Conservation (phyloP, 225 moss, liverwort and hornwort species). For the Climacium dendroides region DNA sequence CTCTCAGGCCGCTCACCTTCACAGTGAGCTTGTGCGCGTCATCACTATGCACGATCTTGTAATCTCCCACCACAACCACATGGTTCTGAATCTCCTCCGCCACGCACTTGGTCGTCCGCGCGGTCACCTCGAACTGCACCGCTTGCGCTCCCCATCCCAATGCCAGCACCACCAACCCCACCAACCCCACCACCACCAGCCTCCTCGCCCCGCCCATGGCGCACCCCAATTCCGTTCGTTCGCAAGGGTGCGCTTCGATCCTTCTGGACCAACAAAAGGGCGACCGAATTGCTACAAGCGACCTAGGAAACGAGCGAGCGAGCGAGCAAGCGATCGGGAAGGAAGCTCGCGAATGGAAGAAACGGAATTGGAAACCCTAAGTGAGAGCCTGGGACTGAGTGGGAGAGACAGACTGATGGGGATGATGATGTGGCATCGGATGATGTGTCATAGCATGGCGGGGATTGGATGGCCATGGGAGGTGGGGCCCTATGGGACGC, state of each 20-base stretch:
- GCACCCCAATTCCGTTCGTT: not conserved
- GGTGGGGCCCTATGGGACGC: not conserved
- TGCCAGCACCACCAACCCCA: not conserved
- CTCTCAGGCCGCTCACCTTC: constrained; percentile 21
- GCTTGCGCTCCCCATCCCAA: constrained; percentile 8
- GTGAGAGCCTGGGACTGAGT: not conserved
- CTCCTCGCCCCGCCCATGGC: constrained; percentile 9
- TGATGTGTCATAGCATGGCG: not conserved
- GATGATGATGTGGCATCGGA: not conserved
- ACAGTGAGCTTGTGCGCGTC: constrained; percentile 49
- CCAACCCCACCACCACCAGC: not conserved
- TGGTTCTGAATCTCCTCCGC: constrained; percentile 74
- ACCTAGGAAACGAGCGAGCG: no score
- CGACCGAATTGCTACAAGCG: not conserved
- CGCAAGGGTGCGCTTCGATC: not conserved
- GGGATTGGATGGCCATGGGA: not conserved
- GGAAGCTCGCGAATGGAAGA: not conserved
- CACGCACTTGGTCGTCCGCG: constrained; percentile 64
- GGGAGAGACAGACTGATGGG: not conserved
- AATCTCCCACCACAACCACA: constrained; percentile 74
- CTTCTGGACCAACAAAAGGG: no score
- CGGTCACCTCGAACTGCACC: constrained; percentile 68
- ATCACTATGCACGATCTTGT: constrained; percentile 59
- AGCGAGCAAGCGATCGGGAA: not conserved
- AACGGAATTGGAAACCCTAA: not conserved